These are phyloP conservation scores for Citropsis articulata DNA, from an alignment of 345 rosid genomes.

Conservation along the genomic window DNA sequence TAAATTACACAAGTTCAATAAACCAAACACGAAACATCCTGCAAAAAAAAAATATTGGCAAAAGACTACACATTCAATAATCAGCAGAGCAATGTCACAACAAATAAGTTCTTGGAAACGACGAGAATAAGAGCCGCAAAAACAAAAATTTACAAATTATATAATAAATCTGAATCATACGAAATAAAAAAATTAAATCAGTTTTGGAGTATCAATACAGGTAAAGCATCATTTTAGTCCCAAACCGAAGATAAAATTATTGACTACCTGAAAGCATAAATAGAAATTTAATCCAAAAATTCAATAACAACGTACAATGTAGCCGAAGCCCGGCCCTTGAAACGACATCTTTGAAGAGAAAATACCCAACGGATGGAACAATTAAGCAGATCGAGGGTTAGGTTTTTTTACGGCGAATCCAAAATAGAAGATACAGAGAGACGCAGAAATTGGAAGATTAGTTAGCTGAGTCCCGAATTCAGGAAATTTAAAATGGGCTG, in stretches of 20 bases:
- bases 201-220: background rate
- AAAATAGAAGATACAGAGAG: background rate
- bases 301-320: slow-evolving; percentile 22
- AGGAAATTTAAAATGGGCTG: background rate
- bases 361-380: background rate
- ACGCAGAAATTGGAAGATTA: background rate
- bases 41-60: background rate
- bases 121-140: background rate
- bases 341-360: slow-evolving; percentile 33
- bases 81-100: background rate
- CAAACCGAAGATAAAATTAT: background rate
- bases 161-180: background rate
- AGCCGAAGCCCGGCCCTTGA: slow-evolving; percentile 29
- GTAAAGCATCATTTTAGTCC: background rate
- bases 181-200: background rate
- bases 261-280: background rate
- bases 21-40: background rate
- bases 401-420: slow-evolving; percentile 14
- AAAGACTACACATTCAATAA: background rate
- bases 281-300: background rate
- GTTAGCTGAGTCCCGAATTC: background rate
- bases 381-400: background rate
- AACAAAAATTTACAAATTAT: background rate
- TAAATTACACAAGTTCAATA: background rate
- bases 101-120: background rate